These are phyloP conservation scores for Medicago lupulina DNA, from an alignment of 306 rosid genomes.

Conservation along the genomic window DNA sequence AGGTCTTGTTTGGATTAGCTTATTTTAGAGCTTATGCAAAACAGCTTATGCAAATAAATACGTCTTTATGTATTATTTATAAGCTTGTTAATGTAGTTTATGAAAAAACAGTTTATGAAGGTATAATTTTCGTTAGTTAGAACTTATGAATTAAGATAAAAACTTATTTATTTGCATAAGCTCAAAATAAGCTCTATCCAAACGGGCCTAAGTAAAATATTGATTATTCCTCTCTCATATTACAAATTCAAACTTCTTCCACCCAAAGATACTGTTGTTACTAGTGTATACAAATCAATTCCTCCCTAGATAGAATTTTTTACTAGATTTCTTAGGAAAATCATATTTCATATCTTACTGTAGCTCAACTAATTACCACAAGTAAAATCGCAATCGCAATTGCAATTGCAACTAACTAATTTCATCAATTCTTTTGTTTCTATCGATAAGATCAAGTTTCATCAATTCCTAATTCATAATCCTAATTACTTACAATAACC, in stretches of 20 bases:
- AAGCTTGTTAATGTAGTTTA: too few species aligned
- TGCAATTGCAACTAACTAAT: slow-evolving; percentile 30
- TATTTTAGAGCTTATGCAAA: too few species aligned
- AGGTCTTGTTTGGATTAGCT: too few species aligned
- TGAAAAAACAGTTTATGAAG: too few species aligned
- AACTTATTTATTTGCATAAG: too few species aligned
- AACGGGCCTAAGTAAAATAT: slow-evolving; percentile 1
- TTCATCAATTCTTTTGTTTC: slow-evolving; percentile 36
- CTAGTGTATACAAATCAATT: slow-evolving; percentile 31
- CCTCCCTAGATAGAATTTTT: slow-evolving; percentile 23
- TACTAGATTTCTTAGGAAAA: slow-evolving; percentile 28
- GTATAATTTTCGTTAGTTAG: too few species aligned
- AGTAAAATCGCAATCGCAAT: slow-evolving; percentile 41
- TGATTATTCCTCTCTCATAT: not conserved
- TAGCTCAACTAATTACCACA: slow-evolving; percentile 31
- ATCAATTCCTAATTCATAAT: slow-evolving; percentile 4
- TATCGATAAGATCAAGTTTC: slow-evolving; percentile 36
- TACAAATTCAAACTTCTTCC: slow-evolving; percentile 20
- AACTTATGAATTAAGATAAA: too few species aligned
- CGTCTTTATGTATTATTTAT: too few species aligned
- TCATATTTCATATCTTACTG: not conserved
- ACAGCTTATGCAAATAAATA: too few species aligned
- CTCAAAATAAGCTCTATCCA: too few species aligned
- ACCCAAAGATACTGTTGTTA: slow-evolving; percentile 16
- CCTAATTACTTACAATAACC: slow-evolving; percentile 10